A percentile compares a stretch with the other conserved stretches of the same genome.
Evolutionary conservation across 2,329 filamentous ascomycete species (phyloP).

Genomic region (Monilinia vaccinii-corymbosi): DNA sequence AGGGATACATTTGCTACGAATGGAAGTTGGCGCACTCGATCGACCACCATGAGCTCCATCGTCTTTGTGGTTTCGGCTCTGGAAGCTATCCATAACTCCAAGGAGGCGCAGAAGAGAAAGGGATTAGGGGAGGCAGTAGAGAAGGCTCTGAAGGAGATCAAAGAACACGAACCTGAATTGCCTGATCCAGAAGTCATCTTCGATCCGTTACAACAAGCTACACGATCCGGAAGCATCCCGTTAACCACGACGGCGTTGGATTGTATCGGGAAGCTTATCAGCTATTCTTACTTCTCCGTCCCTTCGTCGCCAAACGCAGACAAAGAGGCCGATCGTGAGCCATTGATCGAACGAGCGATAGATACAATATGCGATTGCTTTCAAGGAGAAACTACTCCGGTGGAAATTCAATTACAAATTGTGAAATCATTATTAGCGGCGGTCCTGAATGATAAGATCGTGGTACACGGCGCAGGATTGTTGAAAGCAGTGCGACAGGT

Average conservation of each 20-base stretch:
- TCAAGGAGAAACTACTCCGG: constrained; percentile 85
- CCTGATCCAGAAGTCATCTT: constrained; percentile 91
- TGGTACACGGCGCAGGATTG: constrained; percentile 91
- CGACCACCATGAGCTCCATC: constrained; percentile 73
- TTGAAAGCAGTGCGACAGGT: constrained; percentile 95
- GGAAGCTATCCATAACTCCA: constrained; percentile 83
- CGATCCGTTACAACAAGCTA: constrained; percentile 79
- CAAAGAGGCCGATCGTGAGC: constrained; percentile 41
- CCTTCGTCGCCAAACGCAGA: constrained; percentile 39
- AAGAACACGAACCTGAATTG: constrained; percentile 68
- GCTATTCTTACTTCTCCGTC: constrained; percentile 94
- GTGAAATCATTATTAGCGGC: constrained; percentile 94
- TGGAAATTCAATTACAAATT: constrained; percentile 93
- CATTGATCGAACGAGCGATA: constrained; percentile 92
- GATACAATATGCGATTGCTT: constrained; percentile 99
- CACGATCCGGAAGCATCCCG: constrained; percentile 74
- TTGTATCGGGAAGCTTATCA: constrained; percentile 97
- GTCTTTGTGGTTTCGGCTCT: constrained; percentile 92
- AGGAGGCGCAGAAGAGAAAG: constrained; percentile 82
- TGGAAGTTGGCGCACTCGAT: constrained; percentile 23
- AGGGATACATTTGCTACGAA: constrained; percentile 13
- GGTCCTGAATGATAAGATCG: constrained; percentile 96
- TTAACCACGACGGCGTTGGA: constrained; percentile 87
- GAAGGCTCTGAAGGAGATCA: constrained; percentile 76
- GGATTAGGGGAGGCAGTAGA: constrained; percentile 74